Conservation (phyloP, 495 filamentous ascomycete genomes). For the Podospora bellae-mahoneyi region DNA sequence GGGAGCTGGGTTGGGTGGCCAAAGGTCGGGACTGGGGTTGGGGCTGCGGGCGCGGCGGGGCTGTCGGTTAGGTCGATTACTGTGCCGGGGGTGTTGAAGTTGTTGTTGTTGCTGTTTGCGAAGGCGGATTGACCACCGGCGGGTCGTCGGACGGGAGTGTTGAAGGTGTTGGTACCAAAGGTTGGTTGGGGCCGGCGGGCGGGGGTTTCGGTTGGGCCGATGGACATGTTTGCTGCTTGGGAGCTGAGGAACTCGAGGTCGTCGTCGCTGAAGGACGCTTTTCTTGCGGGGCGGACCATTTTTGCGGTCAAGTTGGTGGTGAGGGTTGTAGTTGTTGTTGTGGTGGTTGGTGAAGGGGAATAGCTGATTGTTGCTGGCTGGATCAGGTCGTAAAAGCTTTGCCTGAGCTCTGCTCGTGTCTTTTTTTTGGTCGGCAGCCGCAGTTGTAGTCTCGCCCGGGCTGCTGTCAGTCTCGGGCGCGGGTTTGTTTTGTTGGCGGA, state of each 20-base stretch:
- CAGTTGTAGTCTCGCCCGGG: conserved; percentile 7
- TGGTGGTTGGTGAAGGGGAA: not conserved
- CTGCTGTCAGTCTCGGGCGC: conserved; percentile 23
- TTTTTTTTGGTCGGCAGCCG: conserved; percentile 6
- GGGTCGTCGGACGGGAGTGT: conserved; percentile 2
- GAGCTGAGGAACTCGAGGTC: conserved; percentile 37
- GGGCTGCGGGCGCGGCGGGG: conserved; percentile 18
- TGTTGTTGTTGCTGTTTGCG: not conserved
- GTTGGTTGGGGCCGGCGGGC: not conserved
- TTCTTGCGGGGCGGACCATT: conserved; percentile 25
- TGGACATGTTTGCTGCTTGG: conserved; percentile 33
- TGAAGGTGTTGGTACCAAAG: not conserved
- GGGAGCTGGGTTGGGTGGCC: conserved; percentile 31
- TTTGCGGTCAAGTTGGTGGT: not conserved
- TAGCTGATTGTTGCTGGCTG: conserved; percentile 29
- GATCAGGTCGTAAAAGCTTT: conserved; percentile 30
- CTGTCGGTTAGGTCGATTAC: conserved; percentile 30
- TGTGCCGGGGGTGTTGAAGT: not conserved
- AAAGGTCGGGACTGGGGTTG: conserved; percentile 31
- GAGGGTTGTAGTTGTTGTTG: not conserved
- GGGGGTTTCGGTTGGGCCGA: conserved; percentile 22
- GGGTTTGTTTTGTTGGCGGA: conserved; percentile 36
- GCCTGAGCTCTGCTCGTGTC: conserved; percentile 23
- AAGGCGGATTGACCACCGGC: not conserved
- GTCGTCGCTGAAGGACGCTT: conserved; percentile 35